Evolutionary conservation across 176 grass and related monocot genomes (phyloP).

Genomic region (Typha latifolia): DNA sequence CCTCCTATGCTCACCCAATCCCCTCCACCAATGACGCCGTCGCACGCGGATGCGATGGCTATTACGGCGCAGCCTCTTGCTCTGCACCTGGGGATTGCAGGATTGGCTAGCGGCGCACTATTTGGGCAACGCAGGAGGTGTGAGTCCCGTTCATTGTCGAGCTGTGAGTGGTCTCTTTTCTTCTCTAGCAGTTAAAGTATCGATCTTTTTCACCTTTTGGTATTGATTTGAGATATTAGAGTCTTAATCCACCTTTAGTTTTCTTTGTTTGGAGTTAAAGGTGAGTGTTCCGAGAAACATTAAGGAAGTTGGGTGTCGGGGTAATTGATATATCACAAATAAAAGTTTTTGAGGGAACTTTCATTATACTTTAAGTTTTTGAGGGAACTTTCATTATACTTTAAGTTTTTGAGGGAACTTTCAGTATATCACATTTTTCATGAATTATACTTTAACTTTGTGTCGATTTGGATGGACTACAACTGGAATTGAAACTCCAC

Average conservation of each 20-base stretch:
- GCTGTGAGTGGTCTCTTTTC: not conserved
- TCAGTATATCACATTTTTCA: no score
- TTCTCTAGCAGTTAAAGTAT: not conserved
- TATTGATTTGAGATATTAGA: not conserved
- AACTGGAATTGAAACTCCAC: no score
- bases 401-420: no score
- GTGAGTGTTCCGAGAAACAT: no score
- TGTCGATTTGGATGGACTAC: no score
- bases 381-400: no score
- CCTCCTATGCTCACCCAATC: not conserved
- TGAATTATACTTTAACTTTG: no score
- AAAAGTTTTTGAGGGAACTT: no score
- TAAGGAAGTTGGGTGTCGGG: no score
- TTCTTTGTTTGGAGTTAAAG: no score
- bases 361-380: no score
- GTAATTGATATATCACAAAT: no score
- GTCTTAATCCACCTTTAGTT: not conserved
- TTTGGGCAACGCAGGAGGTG: not conserved
- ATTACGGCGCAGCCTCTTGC: not conserved
- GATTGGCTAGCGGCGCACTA: not conserved
- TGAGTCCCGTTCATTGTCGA: not conserved
- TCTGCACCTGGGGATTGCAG: not conserved
- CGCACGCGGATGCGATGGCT: not conserved
- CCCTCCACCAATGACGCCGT: not conserved
- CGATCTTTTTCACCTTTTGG: not conserved